A percentile compares a stretch with the other conserved stretches of the same genome.
phyloP scores from a whole-genome alignment of 2,329 filamentous ascomycete genomes.

The Nakataea oryzae region DNA sequence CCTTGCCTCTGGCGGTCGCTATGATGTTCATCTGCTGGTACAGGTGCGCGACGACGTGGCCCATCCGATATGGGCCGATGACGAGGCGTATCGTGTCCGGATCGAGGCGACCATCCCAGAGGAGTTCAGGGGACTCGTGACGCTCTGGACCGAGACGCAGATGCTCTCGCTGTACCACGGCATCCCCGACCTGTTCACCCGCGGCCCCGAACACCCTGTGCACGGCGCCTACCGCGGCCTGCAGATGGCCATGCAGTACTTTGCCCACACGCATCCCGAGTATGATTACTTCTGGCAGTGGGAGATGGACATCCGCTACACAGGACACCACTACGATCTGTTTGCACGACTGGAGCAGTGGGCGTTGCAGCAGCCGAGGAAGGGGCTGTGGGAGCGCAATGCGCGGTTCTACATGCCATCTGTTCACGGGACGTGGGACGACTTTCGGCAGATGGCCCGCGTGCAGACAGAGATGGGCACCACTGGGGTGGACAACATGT shows the following conservation, averaged over 20 bases:
- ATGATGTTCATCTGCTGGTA: constrained; percentile 76
- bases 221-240: constrained; percentile 90
- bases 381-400: constrained; percentile 74
- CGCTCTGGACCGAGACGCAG: constrained; percentile 87
- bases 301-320: constrained; percentile 90
- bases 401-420: constrained; percentile 67
- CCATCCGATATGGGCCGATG: constrained; percentile 69
- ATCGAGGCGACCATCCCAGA: constrained; percentile 61
- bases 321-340: constrained; percentile 73
- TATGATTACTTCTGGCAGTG: constrained; percentile 92
- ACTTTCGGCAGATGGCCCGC: constrained; percentile 67
- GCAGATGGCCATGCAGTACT: constrained; percentile 91
- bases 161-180: constrained; percentile 87
- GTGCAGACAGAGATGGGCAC: constrained; percentile 65
- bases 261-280: constrained; percentile 78
- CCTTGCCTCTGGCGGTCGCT: constrained; percentile 73
- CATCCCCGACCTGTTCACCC: constrained; percentile 64
- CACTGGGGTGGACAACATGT: constrained; percentile 55
- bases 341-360: constrained; percentile 60
- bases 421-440: constrained; percentile 68
- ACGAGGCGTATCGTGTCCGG: constrained; percentile 54
- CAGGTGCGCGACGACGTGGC: constrained; percentile 70
- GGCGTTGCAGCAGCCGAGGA: constrained; percentile 64
- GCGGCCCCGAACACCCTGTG: constrained; percentile 59
- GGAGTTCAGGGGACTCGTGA: constrained; percentile 83